Conservation (phyloP, 164 flowering plant genomes). For the Vitis vinifera region DNA sequence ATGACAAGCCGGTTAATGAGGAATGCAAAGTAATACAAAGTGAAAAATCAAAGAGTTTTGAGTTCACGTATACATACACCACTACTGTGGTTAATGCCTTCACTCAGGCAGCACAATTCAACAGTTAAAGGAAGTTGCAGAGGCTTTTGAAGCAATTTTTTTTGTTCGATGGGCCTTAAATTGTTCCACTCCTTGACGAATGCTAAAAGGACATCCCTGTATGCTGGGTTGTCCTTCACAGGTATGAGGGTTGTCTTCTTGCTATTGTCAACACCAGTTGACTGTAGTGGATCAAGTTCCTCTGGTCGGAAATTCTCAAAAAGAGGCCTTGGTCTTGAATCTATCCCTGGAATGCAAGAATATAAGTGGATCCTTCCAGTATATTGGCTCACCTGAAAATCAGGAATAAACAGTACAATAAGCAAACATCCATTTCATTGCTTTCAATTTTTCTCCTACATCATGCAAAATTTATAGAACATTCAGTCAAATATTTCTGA, state of each 20-base stretch:
- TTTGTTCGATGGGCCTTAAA: conserved; percentile 65
- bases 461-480: too few species aligned
- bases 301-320: conserved; percentile 75
- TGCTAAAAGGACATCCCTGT: conserved; percentile 34
- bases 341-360: conserved; percentile 61
- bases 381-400: conserved; percentile 75
- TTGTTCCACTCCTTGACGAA: conserved; percentile 74
- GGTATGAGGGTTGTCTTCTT: conserved; percentile 20
- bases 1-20: not conserved
- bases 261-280: conserved; percentile 16
- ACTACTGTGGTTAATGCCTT: conserved; percentile 60
- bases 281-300: conserved; percentile 51
- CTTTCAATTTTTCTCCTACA: not conserved
- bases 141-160: conserved; percentile 74
- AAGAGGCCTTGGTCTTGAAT: conserved; percentile 72
- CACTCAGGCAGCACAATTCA: conserved; percentile 73
- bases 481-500: too few species aligned
- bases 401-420: not conserved
- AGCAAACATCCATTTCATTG: not conserved
- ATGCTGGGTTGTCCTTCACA: conserved; percentile 43
- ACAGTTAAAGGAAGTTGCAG: conserved; percentile 71
- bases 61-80: conserved; percentile 40
- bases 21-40: not conserved
- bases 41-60: not conserved
- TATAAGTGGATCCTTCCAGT: conserved; percentile 90